Evolutionary conservation across 2,329 filamentous ascomycete species (phyloP).

Genomic region (Capronia coronata): DNA sequence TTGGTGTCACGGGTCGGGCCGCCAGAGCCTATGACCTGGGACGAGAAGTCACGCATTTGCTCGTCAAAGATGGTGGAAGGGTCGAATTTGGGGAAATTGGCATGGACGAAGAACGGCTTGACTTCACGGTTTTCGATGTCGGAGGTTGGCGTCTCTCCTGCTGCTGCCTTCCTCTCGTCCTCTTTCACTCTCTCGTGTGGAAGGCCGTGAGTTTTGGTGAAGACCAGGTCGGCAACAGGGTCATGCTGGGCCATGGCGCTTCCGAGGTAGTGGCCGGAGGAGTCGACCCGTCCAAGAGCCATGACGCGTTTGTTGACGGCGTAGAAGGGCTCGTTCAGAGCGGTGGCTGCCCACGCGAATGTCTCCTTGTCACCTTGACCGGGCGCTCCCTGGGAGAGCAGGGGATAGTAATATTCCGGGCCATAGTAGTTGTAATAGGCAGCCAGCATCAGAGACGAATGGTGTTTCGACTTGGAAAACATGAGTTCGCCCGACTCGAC

Average conservation of each 20-base stretch:
- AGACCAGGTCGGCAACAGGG: conserved; percentile 32
- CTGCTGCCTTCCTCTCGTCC: conserved; percentile 26
- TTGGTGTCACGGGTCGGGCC: conserved; percentile 30
- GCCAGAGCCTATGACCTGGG: conserved; percentile 27
- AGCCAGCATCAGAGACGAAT: conserved; percentile 40
- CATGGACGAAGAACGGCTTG: conserved; percentile 37
- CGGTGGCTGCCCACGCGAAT: conserved; percentile 42
- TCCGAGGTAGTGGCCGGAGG: conserved; percentile 28
- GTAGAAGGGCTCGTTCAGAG: conserved; percentile 38
- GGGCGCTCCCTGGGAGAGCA: conserved; percentile 43
- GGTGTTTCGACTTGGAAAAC: conserved; percentile 40
- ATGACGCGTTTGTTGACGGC: conserved; percentile 35
- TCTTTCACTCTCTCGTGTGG: conserved; percentile 27
- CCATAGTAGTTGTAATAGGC: conserved; percentile 48
- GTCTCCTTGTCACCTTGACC: conserved; percentile 50
- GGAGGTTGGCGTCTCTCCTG: conserved; percentile 30
- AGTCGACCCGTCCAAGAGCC: conserved; percentile 21
- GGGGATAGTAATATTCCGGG: conserved; percentile 41
- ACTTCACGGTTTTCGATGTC: conserved; percentile 28
- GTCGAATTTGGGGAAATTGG: conserved; percentile 39
- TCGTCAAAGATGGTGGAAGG: conserved; percentile 34
- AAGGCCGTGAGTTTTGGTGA: conserved; percentile 12
- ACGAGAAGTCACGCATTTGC: conserved; percentile 22
- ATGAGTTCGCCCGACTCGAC: conserved; percentile 44
- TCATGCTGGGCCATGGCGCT: conserved; percentile 35